Evolutionary conservation across 768 basidiomycete genomes (phyloP).

Genomic region (Amanita muscaria): DNA sequence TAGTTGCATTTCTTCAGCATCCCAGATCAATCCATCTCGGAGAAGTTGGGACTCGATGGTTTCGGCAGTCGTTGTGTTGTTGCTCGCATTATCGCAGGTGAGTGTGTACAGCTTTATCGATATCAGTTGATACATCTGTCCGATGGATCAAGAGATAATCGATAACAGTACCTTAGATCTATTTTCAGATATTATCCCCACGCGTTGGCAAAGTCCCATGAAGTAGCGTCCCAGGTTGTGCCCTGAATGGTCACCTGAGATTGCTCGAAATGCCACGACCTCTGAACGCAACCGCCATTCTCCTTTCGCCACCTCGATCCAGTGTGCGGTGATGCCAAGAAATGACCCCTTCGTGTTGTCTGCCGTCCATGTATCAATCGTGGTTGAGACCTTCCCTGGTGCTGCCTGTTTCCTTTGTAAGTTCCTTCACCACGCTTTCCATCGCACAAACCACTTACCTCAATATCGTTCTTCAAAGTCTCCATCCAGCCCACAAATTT

Average conservation of each 20-base stretch:
- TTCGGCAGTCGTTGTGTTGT: too few species aligned
- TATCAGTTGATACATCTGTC: conserved; percentile 6
- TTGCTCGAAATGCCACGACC: conserved; percentile 16
- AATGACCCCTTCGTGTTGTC: conserved; percentile 14
- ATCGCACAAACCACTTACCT: conserved; percentile 3
- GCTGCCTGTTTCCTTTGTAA: too few species aligned
- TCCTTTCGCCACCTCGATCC: conserved; percentile 12
- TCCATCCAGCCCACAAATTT: neutral
- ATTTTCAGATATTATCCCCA: conserved; percentile 13
- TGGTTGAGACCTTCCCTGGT: conserved; percentile 12
- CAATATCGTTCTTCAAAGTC: neutral
- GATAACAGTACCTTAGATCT: conserved; percentile 17
- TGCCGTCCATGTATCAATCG: conserved; percentile 15
- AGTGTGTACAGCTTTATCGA: conserved; percentile 17
- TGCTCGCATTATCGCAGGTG: conserved; percentile 1
- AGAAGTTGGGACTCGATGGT: too few species aligned
- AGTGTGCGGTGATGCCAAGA: conserved; percentile 12
- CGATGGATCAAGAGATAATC: neutral
- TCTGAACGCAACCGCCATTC: conserved; percentile 17
- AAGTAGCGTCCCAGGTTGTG: conserved; percentile 21
- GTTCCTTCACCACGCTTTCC: too few species aligned
- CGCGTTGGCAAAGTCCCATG: conserved; percentile 15
- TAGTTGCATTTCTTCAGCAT: conserved; percentile 12
- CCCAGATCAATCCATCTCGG: too few species aligned
- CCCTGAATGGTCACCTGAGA: conserved; percentile 19